Percentiles rank a stretch among this genome's conserved stretches.
These are phyloP conservation scores for Dioszegia crocea DNA, from an alignment of 768 basidiomycete species.

Conservation along the genomic window DNA sequence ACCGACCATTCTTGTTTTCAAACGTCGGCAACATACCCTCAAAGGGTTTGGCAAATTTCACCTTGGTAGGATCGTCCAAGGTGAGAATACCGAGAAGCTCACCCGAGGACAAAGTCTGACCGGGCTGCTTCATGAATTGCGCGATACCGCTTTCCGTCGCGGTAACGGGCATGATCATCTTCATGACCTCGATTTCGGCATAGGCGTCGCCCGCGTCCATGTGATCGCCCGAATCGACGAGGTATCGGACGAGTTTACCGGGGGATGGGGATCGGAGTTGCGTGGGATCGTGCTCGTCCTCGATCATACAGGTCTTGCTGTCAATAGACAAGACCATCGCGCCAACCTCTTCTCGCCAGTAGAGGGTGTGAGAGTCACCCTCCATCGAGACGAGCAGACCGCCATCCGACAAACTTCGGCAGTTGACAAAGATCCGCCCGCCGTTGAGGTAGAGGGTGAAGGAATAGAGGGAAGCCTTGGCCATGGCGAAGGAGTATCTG, in stretches of 20 bases:
- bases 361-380: conserved; percentile 92
- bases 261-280: conserved; percentile 93
- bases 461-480: conserved; percentile 76
- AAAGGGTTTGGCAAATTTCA: conserved; percentile 97
- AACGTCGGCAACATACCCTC: conserved; percentile 85
- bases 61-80: conserved; percentile 89
- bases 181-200: conserved; percentile 96
- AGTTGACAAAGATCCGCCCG: conserved; percentile 84
- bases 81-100: conserved; percentile 96
- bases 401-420: conserved; percentile 87
- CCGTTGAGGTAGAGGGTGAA: conserved; percentile 98
- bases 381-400: conserved; percentile 87
- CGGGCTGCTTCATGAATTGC: conserved; percentile 96
- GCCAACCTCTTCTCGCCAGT: conserved; percentile 98
- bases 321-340: conserved; percentile 81
- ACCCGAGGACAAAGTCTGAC: conserved; percentile 91
- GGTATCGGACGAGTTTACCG: conserved; percentile 88
- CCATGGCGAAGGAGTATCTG: conserved; percentile 91
- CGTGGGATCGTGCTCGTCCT: conserved; percentile 98
- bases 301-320: conserved; percentile 94
- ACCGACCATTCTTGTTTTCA: conserved; percentile 71
- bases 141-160: conserved; percentile 90
- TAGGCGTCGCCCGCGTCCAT: conserved; percentile 94
- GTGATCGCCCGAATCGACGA: conserved; percentile 96
- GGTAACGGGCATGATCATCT: conserved; percentile 99